Evolutionary conservation across 83 land plant species (phyloP).

Genomic region (Thuja plicata): DNA sequence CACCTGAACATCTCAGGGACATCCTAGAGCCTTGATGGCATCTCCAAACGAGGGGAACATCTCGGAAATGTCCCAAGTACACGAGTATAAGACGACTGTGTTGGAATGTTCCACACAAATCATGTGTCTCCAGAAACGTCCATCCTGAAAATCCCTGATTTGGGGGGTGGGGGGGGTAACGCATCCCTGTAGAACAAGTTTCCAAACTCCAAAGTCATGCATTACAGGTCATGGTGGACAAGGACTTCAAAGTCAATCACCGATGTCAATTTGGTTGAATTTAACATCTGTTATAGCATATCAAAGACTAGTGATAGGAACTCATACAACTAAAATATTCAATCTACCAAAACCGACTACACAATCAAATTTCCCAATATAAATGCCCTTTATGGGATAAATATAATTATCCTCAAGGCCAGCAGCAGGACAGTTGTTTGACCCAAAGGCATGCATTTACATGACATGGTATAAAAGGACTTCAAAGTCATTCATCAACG

Average conservation of each 20-base stretch:
- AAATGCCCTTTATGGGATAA: neutral
- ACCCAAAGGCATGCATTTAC: neutral
- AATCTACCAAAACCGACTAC: neutral
- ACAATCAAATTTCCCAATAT: neutral
- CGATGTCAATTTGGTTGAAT: neutral
- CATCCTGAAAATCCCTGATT: too few relatives aligned
- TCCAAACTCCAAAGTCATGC: neutral
- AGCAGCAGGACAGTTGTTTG: neutral
- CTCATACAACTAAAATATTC: neutral
- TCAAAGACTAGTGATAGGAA: neutral
- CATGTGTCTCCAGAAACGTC: too few relatives aligned
- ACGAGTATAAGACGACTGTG: too few relatives aligned
- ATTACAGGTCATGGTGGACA: neutral
- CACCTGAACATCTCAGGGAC: too few relatives aligned
- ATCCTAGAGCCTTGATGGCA: too few relatives aligned
- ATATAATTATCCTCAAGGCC: neutral
- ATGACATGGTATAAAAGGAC: too few relatives aligned
- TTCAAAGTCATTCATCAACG: too few relatives aligned
- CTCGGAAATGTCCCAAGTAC: too few relatives aligned
- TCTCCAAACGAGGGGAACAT: too few relatives aligned
- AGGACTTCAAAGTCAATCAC: neutral
- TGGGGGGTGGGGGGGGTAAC: too few relatives aligned
- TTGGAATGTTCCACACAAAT: too few relatives aligned
- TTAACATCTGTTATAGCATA: neutral
- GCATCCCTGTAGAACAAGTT: too few relatives aligned